phyloP scores from a whole-genome alignment of 495 filamentous ascomycete species.

The Echria macrotheca region DNA sequence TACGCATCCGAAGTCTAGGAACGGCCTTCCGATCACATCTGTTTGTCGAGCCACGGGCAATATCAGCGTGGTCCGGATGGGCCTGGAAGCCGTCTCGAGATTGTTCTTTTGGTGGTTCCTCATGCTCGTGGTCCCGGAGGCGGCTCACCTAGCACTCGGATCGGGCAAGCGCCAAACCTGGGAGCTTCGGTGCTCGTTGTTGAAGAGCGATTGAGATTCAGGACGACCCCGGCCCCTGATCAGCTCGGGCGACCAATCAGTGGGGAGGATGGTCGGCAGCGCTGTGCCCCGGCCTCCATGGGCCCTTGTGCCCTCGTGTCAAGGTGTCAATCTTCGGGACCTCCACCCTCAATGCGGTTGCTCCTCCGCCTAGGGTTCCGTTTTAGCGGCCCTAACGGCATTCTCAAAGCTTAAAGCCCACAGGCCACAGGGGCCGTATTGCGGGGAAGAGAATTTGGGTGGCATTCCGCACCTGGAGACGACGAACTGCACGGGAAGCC shows the following conservation, averaged over 20 bases:
- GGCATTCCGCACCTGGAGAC: slow-evolving; percentile 22
- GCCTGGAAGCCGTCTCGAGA: not conserved
- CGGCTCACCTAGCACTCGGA: slow-evolving; percentile 9
- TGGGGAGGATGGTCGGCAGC: slow-evolving; percentile 13
- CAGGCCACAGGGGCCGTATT: slow-evolving; percentile 10
- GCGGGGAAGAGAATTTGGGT: slow-evolving; percentile 21
- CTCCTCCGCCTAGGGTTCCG: slow-evolving; percentile 19
- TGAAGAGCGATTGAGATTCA: slow-evolving; percentile 3
- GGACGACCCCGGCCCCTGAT: slow-evolving; percentile 2
- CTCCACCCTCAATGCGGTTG: slow-evolving; percentile 17
- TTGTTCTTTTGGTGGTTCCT: not conserved
- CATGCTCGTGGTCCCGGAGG: slow-evolving; percentile 12
- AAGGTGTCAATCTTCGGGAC: slow-evolving; percentile 6
- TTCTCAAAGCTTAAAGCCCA: slow-evolving; percentile 21
- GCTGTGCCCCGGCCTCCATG: slow-evolving; percentile 16
- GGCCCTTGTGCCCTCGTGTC: slow-evolving; percentile 10
- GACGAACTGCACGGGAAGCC: slow-evolving; percentile 7
- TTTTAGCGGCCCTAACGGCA: slow-evolving; percentile 21
- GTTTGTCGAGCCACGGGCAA: slow-evolving; percentile 8
- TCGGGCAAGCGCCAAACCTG: slow-evolving; percentile 14
- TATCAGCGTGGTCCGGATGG: slow-evolving; percentile 12
- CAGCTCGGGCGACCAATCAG: not conserved
- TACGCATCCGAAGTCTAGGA: not conserved
- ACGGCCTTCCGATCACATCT: too few species aligned
- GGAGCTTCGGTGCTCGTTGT: slow-evolving; percentile 3